Evolutionary conservation across 208 protist genomes (phyloP), one percentile per base, ranked within the genome.

Genomic region (Trypanosoma conorhini): DNA sequence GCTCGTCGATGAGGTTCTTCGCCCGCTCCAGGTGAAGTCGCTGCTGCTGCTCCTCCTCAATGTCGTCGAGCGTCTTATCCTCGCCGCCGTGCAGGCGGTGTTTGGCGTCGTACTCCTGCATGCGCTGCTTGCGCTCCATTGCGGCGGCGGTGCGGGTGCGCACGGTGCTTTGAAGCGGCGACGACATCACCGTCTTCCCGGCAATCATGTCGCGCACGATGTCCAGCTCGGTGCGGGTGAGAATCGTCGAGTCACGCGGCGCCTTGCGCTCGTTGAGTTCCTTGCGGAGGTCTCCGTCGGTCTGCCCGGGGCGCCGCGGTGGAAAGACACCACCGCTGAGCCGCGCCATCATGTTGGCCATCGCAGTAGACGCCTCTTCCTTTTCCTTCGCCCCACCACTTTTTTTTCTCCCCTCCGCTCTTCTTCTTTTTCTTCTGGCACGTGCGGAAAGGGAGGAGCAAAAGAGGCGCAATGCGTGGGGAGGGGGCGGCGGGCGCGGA

Each of bases 31-130:
- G 78, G 62, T 94, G 63, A 33, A 89, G 46, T 51, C 83, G 82
- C 0, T 81, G 81, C 76, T 85, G 74, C 74, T 91, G 82, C 77
- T 92, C 90, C 35, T 76, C 67, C 74, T 95, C 89, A 50, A 95
- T 71, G 30, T 97, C 87, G 40, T 97, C 93, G 1, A 89, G 81
- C 13, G 90, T 85, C 56, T 88, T 76, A 35, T 83, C 80, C 30
- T 48, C 70, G 24, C 76, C 87, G 59, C 85, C 81, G 24, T 74
- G 63, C 21, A 61, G 33, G 13, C 79, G 75, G 0, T 86, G 76
- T 67, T 87, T 82, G 55, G 92, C 87, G 30, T 97, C 93, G 62
- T 80, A 91, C 54, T 85, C 82, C 59, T 92, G 74, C 90, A 97
- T 97, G 22, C 77, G 72, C 1, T 69, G 77, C 67, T 91, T 92